phyloP scores from a whole-genome alignment of 495 filamentous ascomycete genomes.

The Viridothelium virens region DNA sequence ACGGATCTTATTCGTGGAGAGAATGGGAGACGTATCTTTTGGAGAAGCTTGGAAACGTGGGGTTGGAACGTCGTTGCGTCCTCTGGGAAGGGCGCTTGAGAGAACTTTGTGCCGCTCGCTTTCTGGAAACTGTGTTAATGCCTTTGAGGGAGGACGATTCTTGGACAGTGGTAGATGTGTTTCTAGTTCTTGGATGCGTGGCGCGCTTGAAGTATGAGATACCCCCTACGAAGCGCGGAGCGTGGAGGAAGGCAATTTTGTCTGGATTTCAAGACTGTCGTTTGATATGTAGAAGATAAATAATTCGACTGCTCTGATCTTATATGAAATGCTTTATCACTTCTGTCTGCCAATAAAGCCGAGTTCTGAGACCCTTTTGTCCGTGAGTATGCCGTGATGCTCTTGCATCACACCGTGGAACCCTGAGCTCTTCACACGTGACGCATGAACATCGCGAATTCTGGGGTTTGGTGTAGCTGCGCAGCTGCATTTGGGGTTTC shows the following conservation, averaged over 20 bases:
- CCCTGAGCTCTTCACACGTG: not conserved
- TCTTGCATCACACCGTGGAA: not conserved
- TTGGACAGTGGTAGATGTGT: not conserved
- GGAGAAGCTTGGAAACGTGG: slow-evolving; percentile 11
- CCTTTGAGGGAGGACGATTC: not conserved
- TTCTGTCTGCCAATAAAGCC: too few species aligned
- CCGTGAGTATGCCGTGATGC: too few species aligned
- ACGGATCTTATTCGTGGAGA: slow-evolving; percentile 15
- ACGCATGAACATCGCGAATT: not conserved
- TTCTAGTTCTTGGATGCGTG: not conserved
- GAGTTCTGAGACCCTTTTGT: too few species aligned
- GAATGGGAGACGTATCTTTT: not conserved
- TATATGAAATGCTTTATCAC: not conserved
- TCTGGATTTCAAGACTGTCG: not conserved
- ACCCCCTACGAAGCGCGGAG: slow-evolving; percentile 10
- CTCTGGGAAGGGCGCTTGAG: not conserved
- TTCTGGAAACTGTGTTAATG: slow-evolving; percentile 5
- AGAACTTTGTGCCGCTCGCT: slow-evolving; percentile 17
- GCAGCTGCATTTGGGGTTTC: not conserved
- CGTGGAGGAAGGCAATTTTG: slow-evolving; percentile 5
- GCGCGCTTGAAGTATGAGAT: not conserved
- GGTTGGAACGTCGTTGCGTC: not conserved
- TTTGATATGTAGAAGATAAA: slow-evolving; percentile 7
- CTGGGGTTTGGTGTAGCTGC: not conserved
- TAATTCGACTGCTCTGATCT: not conserved